These are phyloP conservation scores for Pichia manshurica DNA, from an alignment of 805 yeast genomes.

Conservation along the genomic window DNA sequence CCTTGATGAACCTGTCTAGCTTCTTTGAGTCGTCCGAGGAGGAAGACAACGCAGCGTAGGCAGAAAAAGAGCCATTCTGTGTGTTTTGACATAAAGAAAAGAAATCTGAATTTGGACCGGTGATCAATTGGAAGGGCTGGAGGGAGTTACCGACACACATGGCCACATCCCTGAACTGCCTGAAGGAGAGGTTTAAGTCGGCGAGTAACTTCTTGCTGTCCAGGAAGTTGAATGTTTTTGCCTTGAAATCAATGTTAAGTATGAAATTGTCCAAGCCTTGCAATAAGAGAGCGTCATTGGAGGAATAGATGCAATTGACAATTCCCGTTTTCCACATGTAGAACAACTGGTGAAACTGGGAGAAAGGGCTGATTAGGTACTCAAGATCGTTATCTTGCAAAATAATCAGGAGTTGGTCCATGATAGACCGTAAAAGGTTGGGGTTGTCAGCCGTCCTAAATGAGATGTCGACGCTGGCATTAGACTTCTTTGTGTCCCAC, in stretches of 20 bases:
- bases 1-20: constrained; percentile 53
- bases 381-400: constrained; percentile 53
- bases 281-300: constrained; percentile 69
- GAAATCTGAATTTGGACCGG: not conserved
- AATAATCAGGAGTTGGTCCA: constrained; percentile 50
- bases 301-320: constrained; percentile 76
- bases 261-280: constrained; percentile 62
- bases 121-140: constrained; percentile 58
- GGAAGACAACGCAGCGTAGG: not conserved
- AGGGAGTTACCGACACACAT: constrained; percentile 73
- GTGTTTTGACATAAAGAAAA: not conserved
- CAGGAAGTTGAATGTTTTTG: constrained; percentile 60
- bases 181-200: constrained; percentile 55
- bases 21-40: constrained; percentile 32
- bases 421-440: constrained; percentile 43
- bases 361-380: constrained; percentile 75
- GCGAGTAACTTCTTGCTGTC: constrained; percentile 51
- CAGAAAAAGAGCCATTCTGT: constrained; percentile 1
- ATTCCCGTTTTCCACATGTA: constrained; percentile 52
- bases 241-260: constrained; percentile 60
- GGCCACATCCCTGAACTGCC: constrained; percentile 69
- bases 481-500: constrained; percentile 37
- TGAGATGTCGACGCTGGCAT: constrained; percentile 36
- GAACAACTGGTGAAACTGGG: constrained; percentile 73
- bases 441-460: constrained; percentile 51